phyloP scores from a whole-genome alignment of 2,329 filamentous ascomycete genomes.

The Lasiodiplodia theobromae region DNA sequence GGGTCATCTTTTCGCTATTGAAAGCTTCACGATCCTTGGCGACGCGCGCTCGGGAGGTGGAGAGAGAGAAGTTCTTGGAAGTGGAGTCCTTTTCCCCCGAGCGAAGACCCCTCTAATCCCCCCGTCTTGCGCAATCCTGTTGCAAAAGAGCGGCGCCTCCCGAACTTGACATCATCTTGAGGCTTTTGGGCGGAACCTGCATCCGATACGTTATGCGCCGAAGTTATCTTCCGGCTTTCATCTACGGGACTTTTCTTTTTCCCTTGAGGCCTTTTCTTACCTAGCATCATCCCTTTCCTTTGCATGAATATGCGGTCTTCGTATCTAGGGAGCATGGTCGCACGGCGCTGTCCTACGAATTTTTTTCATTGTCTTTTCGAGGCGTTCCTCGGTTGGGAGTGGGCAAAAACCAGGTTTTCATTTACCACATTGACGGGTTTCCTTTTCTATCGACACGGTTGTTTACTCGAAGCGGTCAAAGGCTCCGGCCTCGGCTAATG shows the following conservation, averaged over 20 bases:
- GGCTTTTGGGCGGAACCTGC: neutral
- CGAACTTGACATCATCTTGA: neutral
- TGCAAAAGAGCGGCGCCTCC: neutral
- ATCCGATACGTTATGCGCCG: neutral
- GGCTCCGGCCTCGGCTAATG: neutral
- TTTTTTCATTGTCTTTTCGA: neutral
- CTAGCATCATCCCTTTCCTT: neutral
- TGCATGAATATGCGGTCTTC: neutral
- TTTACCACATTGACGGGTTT: neutral
- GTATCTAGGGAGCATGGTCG: neutral
- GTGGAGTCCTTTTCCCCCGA: neutral
- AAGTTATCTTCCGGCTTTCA: neutral
- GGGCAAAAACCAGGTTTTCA: neutral
- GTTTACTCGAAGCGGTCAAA: neutral
- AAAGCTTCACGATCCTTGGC: neutral
- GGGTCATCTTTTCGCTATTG: neutral
- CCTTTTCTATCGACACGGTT: neutral
- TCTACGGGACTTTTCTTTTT: neutral
- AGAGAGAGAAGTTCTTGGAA: neutral
- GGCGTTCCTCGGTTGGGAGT: neutral
- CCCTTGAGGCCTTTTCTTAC: neutral
- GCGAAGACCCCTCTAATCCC: neutral
- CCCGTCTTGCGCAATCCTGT: neutral
- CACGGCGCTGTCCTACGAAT: conserved; percentile 5
- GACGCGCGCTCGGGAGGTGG: neutral